Evolutionary conservation across 1,139 yeast species (phyloP), one percentile per base, ranked within the genome.

Genomic region (Blastobotrys arbuscula): DNA sequence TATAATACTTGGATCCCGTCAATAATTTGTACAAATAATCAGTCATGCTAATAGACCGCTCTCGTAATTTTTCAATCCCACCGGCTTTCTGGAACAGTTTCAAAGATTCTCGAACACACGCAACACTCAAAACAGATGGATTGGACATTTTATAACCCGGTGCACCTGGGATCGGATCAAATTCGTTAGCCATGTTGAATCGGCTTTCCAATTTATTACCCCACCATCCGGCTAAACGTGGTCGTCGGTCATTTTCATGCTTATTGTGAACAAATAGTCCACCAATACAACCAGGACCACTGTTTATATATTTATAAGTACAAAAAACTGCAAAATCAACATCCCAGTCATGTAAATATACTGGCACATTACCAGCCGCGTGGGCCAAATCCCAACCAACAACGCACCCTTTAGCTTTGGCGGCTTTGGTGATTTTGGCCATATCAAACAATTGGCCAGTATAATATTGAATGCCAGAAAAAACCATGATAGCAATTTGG

Each of bases 301-400:
- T 68, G 63, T 90, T 90, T 57, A 90, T 69, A 63, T 90, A 90
- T 66, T 90, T 90, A 72, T 90, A 90, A 2, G 94, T 82, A 64
- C 97, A 90, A 88, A 96, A 90, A 15, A 80, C 88, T 0, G 97
- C 97, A 70, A 90, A 89, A 66, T 90, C 97, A 1, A 86, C 94
- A 46, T 75, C 71, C 96, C 97, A 89, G 45, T 84, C 87, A 62
- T 90, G 97, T 45, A 90, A 69, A 45, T 75, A 59, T 48, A 90
- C 66, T 1, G 81, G 82, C 1, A 87, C 92, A 63, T 90, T 90
- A 1, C 97, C 97, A 0, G 75, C 94, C 0, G 95, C 96, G 64
- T 90, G 97, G 0, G 97, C 97, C 58, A 90, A 73, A 64, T 90
- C 97, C 97, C 97, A 90, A 0, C 97, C 97, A 8, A 88, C 92